These are phyloP conservation scores for Poa annua DNA, from an alignment of 176 grass and related monocot genomes.

Conservation along the genomic window DNA sequence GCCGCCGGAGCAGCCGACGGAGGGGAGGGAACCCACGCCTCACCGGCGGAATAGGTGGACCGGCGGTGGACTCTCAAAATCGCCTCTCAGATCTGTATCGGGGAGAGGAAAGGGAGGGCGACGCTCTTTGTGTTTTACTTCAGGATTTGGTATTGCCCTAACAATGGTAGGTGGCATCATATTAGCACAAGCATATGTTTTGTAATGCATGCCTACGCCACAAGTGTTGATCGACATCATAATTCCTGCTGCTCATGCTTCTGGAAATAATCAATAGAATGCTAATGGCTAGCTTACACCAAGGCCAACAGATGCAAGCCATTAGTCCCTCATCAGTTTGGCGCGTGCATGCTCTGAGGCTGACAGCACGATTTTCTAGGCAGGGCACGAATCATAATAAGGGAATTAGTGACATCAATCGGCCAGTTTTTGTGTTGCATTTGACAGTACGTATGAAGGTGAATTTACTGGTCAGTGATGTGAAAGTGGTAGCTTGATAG, in stretches of 20 bases:
- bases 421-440: constrained; percentile 18
- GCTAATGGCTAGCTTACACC: constrained; percentile 42
- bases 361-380: constrained; percentile 52
- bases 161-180: constrained; percentile 63
- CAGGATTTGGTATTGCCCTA: constrained; percentile 55
- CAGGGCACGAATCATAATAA: constrained; percentile 30
- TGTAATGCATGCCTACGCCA: constrained; percentile 54
- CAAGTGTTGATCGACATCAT: constrained; percentile 62
- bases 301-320: constrained; percentile 45
- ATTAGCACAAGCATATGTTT: constrained; percentile 44
- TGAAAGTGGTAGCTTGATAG: background rate
- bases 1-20: too few species aligned
- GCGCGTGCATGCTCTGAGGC: constrained; percentile 45
- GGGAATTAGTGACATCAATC: constrained; percentile 15
- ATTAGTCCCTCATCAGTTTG: constrained; percentile 60
- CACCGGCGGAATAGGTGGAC: too few species aligned
- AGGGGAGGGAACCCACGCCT: too few species aligned
- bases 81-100: too few species aligned
- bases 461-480: background rate
- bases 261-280: constrained; percentile 52
- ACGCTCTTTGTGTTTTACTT: background rate
- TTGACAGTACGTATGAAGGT: background rate
- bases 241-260: constrained; percentile 60
- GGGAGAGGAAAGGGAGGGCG: too few species aligned
- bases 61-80: too few species aligned